Base-by-base conservation (phyloP, 2,329 filamentous ascomycete species). In the Calonectria pseudoturangicola region DNA sequence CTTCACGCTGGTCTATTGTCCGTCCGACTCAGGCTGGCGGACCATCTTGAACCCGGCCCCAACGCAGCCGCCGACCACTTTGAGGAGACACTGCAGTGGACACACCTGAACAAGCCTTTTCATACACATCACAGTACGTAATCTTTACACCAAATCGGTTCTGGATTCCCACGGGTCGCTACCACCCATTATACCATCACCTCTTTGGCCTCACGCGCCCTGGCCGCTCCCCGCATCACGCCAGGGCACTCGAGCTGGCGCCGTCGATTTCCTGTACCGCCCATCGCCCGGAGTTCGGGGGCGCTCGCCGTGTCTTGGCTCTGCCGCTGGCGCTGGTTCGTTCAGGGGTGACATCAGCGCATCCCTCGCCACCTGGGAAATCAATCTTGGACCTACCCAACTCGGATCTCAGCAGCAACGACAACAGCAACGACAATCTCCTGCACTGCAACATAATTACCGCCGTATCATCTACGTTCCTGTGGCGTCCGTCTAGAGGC, bases 321-420 rank as follows among this genome's bases (percentile, higher is more conserved):
- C n/a, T 30, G 45, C 36, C 21, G 36, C 56, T 63, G 16, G 36
- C 27, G 33, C 47, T 51, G 25, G 58, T 36, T 54, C 50, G 58
- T 63, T 69, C 66, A 63, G 66, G 66, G 66, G 56, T 69, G 66
- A 39, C 66, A 69, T 69, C 66, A 63, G 58, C 56, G 18, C 58
- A 54, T 54, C 47, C 33, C 58, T 41, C 36, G 66, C 66, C 33
- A 69, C 28, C 28, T 30, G 18, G 56, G 21, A 48, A 58, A 30
- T 28, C 4, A 28, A 45, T 47, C 58, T 63, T 63, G 39, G 39
- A 63, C 58, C 58, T 63, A 39, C 54, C 54, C 54, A 60, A 60
- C 54, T 41, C n/a, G 58, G 39, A 43, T 39, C 28, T 58, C 39
- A 56, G 10, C 18, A 51, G 45, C 66, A 54, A 12, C 65, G 47